phyloP scores from a whole-genome alignment of 2,329 filamentous ascomycete genomes.

The Aureobasidium sp. region DNA sequence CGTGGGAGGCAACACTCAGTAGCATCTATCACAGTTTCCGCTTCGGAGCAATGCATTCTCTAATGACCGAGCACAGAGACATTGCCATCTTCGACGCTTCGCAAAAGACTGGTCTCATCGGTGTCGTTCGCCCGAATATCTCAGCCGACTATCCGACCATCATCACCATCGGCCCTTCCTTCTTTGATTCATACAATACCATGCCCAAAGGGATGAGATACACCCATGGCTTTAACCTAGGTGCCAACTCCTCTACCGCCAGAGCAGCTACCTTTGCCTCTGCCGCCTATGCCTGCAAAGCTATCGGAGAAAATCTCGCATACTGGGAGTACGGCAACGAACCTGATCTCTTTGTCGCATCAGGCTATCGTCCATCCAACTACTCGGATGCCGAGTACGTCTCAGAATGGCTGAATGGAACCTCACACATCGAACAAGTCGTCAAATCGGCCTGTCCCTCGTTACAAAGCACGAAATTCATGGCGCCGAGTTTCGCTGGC shows the following conservation, averaged over 20 bases:
- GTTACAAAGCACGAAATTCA: slow-evolving; percentile 43
- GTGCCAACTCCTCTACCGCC: slow-evolving; percentile 45
- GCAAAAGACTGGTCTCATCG: slow-evolving; percentile 45
- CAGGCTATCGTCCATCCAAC: slow-evolving; percentile 43
- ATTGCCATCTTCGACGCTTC: slow-evolving; percentile 53
- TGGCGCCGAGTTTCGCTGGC: slow-evolving; percentile 54
- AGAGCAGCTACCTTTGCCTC: slow-evolving; percentile 49
- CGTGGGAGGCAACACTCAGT: slow-evolving; percentile 60
- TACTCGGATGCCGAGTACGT: slow-evolving; percentile 53
- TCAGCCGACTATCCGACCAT: slow-evolving; percentile 55
- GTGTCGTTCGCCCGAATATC: slow-evolving; percentile 43
- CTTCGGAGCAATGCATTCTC: neutral
- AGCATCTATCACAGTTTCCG: neutral
- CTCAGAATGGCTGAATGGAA: slow-evolving; percentile 51
- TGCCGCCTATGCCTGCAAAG: slow-evolving; percentile 51
- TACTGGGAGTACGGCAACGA: slow-evolving; percentile 60
- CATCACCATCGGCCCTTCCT: slow-evolving; percentile 53
- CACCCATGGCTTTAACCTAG: slow-evolving; percentile 56
- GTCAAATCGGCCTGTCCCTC: slow-evolving; percentile 47
- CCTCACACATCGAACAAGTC: slow-evolving; percentile 40
- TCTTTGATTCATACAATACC: slow-evolving; percentile 56
- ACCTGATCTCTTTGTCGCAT: slow-evolving; percentile 52
- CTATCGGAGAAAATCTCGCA: slow-evolving; percentile 45
- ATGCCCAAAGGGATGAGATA: slow-evolving; percentile 48
- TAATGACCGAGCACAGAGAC: slow-evolving; percentile 33